Conservation (phyloP, 805 yeast genomes). For the Candida coleopterorum region DNA sequence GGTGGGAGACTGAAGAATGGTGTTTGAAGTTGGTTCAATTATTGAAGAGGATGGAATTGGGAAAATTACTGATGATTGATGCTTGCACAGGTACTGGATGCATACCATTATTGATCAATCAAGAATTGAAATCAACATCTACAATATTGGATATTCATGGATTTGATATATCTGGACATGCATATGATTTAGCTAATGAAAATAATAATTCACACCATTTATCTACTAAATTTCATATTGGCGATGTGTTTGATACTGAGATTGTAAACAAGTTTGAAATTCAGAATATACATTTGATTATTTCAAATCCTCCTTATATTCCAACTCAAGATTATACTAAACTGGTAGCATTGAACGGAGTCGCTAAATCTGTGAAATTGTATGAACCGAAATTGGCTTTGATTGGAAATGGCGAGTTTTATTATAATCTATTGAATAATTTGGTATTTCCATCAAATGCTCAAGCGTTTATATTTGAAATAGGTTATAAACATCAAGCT, state of each 20-base stretch:
- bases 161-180: slow-evolving; percentile 52
- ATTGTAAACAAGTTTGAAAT: slow-evolving; percentile 6
- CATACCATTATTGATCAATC: slow-evolving; percentile 52
- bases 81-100: slow-evolving; percentile 91
- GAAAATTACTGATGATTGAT: slow-evolving; percentile 43
- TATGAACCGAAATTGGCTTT: slow-evolving; percentile 80
- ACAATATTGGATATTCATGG: slow-evolving; percentile 25
- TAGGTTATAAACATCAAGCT: slow-evolving; percentile 63
- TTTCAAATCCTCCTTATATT: slow-evolving; percentile 93
- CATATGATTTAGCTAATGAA: slow-evolving; percentile 45
- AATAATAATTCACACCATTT: slow-evolving; percentile 27
- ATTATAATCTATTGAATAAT: slow-evolving; percentile 46
- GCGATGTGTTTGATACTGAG: slow-evolving; percentile 12
- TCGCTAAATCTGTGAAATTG: slow-evolving; percentile 58
- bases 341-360: slow-evolving; percentile 31
- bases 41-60: background rate
- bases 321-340: slow-evolving; percentile 40
- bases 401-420: slow-evolving; percentile 74
- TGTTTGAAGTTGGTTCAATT: slow-evolving; percentile 34
- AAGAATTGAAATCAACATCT: slow-evolving; percentile 11
- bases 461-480: slow-evolving; percentile 66
- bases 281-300: slow-evolving; percentile 44
- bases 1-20: slow-evolving; percentile 98
- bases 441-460: slow-evolving; percentile 41
- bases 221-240: slow-evolving; percentile 11